Percentiles rank a stretch among this genome's conserved stretches.
Evolutionary conservation across 2,329 filamentous ascomycete species (phyloP).

Genomic region (Sordariomycetes sp.): DNA sequence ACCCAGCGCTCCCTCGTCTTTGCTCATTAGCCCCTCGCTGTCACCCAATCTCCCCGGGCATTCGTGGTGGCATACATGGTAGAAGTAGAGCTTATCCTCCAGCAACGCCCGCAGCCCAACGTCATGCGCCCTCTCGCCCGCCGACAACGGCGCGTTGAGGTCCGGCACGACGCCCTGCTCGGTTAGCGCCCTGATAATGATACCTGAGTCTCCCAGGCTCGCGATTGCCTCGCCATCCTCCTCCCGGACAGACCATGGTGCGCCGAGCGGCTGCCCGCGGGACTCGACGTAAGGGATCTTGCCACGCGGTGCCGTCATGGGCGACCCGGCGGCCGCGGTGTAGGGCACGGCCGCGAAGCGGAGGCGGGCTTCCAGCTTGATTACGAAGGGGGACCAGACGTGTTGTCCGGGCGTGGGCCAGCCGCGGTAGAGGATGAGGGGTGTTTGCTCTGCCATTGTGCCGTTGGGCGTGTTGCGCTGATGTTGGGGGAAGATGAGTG

Average conservation of each 20-base stretch:
- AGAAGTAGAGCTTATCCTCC: constrained; percentile 49
- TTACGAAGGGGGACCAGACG: constrained; percentile 49
- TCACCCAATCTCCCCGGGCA: neutral
- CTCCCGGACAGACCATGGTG: neutral
- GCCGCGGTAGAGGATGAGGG: neutral
- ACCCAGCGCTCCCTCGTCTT: constrained; percentile 39
- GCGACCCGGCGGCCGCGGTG: constrained; percentile 26
- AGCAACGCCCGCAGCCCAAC: constrained; percentile 37
- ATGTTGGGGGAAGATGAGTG: neutral
- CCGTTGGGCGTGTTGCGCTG: neutral
- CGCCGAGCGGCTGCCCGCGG: constrained; percentile 2
- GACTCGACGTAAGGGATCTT: constrained; percentile 46
- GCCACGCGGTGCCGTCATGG: constrained; percentile 31
- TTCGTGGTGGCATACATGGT: constrained; percentile 16
- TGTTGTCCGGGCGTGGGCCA: constrained; percentile 12
- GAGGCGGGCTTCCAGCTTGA: constrained; percentile 47
- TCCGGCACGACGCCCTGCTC: constrained; percentile 27
- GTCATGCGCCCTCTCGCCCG: constrained; percentile 29
- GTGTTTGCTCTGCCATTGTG: neutral
- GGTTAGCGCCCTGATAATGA: constrained; percentile 30
- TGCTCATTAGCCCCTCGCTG: neutral
- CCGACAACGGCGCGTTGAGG: constrained; percentile 28
- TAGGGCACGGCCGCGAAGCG: constrained; percentile 38
- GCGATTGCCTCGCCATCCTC: neutral
- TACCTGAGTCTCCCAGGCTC: constrained; percentile 33